phyloP scores from a whole-genome alignment of 1,139 yeast genomes.

The Nakaseomyces kungkrabaensis region DNA sequence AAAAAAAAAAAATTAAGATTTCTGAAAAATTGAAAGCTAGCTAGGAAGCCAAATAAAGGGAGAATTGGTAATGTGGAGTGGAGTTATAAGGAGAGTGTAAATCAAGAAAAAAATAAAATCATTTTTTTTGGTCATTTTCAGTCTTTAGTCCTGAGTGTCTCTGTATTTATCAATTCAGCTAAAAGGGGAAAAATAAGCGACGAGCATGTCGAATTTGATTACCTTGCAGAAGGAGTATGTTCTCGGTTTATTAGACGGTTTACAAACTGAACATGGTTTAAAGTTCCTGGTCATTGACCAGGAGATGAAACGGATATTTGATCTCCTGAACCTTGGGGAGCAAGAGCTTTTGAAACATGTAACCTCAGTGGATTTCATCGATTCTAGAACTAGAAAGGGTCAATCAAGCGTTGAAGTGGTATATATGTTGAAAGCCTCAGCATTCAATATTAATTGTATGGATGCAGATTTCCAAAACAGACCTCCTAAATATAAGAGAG shows the following conservation, averaged over 20 bases:
- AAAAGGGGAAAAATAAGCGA: neutral
- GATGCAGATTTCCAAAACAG: slow-evolving; percentile 44
- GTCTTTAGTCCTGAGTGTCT: too few species aligned
- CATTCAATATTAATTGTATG: slow-evolving; percentile 47
- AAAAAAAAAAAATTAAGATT: too few species aligned
- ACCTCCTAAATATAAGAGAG: slow-evolving; percentile 48
- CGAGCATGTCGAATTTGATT: slow-evolving; percentile 25
- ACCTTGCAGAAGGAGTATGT: slow-evolving; percentile 25
- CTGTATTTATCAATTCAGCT: too few species aligned
- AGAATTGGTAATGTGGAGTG: too few species aligned
- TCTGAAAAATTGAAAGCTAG: too few species aligned
- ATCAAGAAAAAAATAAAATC: too few species aligned
- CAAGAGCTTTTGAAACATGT: slow-evolving; percentile 33
- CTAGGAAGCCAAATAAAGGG: too few species aligned
- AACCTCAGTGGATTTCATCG: slow-evolving; percentile 46
- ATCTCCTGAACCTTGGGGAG: slow-evolving; percentile 28
- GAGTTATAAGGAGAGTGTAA: too few species aligned
- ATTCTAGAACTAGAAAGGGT: slow-evolving; percentile 37
- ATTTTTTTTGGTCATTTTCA: too few species aligned
- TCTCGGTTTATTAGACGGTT: slow-evolving; percentile 17
- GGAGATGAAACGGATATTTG: slow-evolving; percentile 30
- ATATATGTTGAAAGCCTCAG: slow-evolving; percentile 47
- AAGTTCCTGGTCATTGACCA: slow-evolving; percentile 37
- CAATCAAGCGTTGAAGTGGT: slow-evolving; percentile 48
- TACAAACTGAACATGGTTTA: slow-evolving; percentile 27